Conservation (phyloP, 192 early-diverging fungal genomes). For the Coemansia sp. region DNA sequence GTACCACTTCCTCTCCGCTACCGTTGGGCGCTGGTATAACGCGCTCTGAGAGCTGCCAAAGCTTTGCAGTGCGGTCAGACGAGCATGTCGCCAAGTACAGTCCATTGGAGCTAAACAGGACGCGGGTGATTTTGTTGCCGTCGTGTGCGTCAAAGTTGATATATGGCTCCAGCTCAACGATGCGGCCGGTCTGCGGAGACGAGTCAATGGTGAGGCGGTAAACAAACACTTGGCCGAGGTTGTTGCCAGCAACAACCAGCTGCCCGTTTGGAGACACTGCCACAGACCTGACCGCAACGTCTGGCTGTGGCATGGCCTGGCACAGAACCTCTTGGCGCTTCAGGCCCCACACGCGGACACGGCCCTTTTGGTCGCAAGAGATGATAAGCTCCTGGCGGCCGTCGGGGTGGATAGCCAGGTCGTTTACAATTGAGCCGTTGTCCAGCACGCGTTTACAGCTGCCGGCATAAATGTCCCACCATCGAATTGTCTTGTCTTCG, state of each 20-base stretch:
- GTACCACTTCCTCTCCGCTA: conserved; percentile 21
- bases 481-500: conserved; percentile 54
- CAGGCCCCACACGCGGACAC: conserved; percentile 49
- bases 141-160: conserved; percentile 55
- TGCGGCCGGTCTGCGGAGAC: conserved; percentile 43
- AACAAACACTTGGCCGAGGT: conserved; percentile 49
- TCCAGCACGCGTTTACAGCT: conserved; percentile 43
- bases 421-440: conserved; percentile 50
- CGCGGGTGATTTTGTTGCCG: conserved; percentile 36
- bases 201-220: conserved; percentile 51
- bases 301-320: conserved; percentile 40
- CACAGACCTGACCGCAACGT: conserved; percentile 45
- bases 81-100: conserved; percentile 51
- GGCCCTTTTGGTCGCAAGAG: conserved; percentile 54
- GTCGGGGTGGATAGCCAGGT: conserved; percentile 56
- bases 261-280: conserved; percentile 52
- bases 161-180: conserved; percentile 48
- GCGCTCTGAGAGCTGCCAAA: conserved; percentile 50
- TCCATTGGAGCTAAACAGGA: conserved; percentile 48
- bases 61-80: conserved; percentile 46
- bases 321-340: conserved; percentile 39
- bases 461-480: conserved; percentile 57
- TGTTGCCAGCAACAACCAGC: conserved; percentile 54
- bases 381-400: conserved; percentile 45
- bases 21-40: conserved; percentile 12